phyloP scores from a whole-genome alignment of 306 rosid species.

The Rosa chinensis region DNA sequence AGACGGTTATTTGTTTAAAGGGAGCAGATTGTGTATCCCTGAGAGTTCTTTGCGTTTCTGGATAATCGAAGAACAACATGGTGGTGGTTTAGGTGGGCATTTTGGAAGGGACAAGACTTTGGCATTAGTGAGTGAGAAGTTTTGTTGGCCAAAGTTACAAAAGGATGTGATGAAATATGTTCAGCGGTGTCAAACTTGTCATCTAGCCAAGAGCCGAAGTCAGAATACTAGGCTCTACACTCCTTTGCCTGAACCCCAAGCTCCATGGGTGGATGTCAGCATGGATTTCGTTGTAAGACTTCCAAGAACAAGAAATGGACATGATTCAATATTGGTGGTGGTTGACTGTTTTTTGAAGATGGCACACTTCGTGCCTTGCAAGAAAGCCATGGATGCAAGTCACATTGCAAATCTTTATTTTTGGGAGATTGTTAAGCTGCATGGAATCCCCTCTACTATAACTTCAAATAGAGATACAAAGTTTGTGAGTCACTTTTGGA shows the following conservation, averaged over 20 bases:
- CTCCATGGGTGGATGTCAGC: not conserved
- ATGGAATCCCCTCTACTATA: not conserved
- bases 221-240: not conserved
- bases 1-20: not conserved
- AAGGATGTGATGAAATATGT: too few species aligned
- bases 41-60: too few species aligned
- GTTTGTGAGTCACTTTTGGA: too few species aligned
- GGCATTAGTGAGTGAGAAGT: too few species aligned
- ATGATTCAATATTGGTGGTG: not conserved
- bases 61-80: too few species aligned
- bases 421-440: not conserved
- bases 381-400: not conserved
- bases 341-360: not conserved
- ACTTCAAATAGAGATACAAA: too few species aligned
- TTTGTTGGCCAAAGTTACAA: too few species aligned
- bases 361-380: not conserved
- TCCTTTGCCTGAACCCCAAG: not conserved
- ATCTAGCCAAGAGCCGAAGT: not conserved
- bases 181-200: not conserved
- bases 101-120: too few species aligned
- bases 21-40: too few species aligned
- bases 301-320: not conserved
- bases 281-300: not conserved
- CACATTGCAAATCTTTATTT: not conserved
- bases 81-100: not conserved